Evolutionary conservation across 2,329 filamentous ascomycete genomes (phyloP).

Genomic region (Graphiopsis chlorocephala): DNA sequence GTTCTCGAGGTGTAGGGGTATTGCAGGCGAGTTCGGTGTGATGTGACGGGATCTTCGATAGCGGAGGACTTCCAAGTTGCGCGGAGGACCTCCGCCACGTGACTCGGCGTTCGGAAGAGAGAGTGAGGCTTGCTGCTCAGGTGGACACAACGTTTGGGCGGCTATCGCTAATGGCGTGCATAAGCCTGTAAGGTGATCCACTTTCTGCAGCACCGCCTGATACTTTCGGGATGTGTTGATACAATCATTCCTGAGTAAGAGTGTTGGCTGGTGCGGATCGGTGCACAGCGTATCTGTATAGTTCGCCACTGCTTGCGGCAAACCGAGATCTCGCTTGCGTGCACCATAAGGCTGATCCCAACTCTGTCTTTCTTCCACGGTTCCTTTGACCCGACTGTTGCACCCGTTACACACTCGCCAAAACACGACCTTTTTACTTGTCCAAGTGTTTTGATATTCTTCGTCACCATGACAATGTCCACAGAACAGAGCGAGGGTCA

Average conservation of each 20-base stretch:
- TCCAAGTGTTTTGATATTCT: neutral
- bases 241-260: neutral
- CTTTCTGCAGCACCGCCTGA: constrained; percentile 10
- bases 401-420: neutral
- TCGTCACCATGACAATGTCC: neutral
- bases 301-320: neutral
- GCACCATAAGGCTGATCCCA: neutral
- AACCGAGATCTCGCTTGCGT: neutral
- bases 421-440: too few species aligned
- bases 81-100: constrained; percentile 4
- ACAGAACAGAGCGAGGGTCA: constrained; percentile 2
- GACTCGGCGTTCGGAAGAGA: neutral
- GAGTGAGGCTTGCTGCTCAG: neutral
- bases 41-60: constrained; percentile 8
- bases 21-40: neutral
- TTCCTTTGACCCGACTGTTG: neutral
- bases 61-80: constrained; percentile 1
- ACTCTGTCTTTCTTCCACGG: neutral
- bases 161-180: constrained; percentile 14
- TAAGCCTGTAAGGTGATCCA: neutral
- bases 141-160: constrained; percentile 4
- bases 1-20: constrained; percentile 3
- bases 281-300: neutral
- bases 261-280: neutral
- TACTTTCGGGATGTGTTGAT: neutral